Evolutionary conservation across 2,329 filamentous ascomycete species (phyloP).

Genomic region (Meredithiella fracta): DNA sequence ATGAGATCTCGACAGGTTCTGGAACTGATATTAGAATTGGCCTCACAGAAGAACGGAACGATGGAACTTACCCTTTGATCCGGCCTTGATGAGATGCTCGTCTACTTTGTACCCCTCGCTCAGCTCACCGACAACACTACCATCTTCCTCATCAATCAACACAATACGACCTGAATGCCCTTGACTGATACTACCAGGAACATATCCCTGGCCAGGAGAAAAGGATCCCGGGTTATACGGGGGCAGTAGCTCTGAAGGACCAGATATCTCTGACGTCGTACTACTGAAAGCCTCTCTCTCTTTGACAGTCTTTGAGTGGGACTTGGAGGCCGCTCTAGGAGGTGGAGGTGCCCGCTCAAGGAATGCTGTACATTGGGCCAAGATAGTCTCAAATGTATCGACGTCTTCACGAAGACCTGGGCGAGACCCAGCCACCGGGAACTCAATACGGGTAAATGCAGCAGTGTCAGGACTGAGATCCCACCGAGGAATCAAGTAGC

Average conservation of each 20-base stretch:
- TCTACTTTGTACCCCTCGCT: slow-evolving; percentile 71
- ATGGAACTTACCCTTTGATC: slow-evolving; percentile 59
- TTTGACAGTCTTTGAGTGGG: slow-evolving; percentile 24
- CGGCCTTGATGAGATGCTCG: slow-evolving; percentile 55
- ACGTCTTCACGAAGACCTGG: slow-evolving; percentile 74
- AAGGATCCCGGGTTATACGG: slow-evolving; percentile 72
- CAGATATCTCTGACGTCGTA: not conserved
- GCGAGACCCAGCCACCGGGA: slow-evolving; percentile 56
- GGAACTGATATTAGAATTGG: not conserved
- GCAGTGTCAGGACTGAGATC: slow-evolving; percentile 76
- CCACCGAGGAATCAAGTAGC: slow-evolving; percentile 91
- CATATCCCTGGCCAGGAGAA: slow-evolving; percentile 64
- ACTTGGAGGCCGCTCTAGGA: slow-evolving; percentile 19
- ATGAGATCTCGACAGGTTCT: slow-evolving; percentile 64
- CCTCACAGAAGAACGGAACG: not conserved
- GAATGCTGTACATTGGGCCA: slow-evolving; percentile 95
- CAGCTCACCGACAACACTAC: slow-evolving; percentile 84
- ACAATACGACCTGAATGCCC: slow-evolving; percentile 58
- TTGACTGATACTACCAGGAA: slow-evolving; percentile 42
- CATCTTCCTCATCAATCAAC: slow-evolving; percentile 87
- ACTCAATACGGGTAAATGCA: slow-evolving; percentile 86
- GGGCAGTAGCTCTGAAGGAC: slow-evolving; percentile 28
- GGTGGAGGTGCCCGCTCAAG: slow-evolving; percentile 64
- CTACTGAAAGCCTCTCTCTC: slow-evolving; percentile 21
- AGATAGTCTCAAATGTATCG: slow-evolving; percentile 91